These are phyloP conservation scores for Amanita pseudoporphyria DNA, from an alignment of 768 basidiomycete species.

Conservation along the genomic window DNA sequence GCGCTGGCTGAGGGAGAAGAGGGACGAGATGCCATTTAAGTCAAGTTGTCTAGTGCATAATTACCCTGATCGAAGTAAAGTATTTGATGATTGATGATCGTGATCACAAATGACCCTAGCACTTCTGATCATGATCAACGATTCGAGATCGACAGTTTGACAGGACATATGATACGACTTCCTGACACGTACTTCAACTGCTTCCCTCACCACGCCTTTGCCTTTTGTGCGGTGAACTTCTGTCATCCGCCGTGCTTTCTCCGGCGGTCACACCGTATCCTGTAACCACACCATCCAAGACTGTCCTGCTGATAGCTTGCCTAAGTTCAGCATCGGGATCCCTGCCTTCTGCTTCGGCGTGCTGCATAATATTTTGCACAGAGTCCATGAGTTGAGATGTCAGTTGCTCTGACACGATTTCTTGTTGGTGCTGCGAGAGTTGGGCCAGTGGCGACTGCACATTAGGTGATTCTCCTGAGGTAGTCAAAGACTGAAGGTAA, in stretches of 20 bases:
- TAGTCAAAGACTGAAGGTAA: constrained; percentile 9
- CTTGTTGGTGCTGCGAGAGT: constrained; percentile 60
- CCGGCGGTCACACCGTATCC: constrained; percentile 43
- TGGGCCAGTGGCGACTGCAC: constrained; percentile 9
- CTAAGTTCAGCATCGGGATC: constrained; percentile 64
- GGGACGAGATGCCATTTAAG: background rate
- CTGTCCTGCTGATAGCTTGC: constrained; percentile 50
- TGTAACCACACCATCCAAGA: constrained; percentile 54
- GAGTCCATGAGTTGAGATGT: constrained; percentile 58
- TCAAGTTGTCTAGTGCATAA: constrained; percentile 2
- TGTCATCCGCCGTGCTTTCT: constrained; percentile 15
- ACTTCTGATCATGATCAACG: constrained; percentile 21
- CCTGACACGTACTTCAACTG: constrained; percentile 10
- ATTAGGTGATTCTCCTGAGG: constrained; percentile 13
- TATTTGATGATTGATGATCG: constrained; percentile 11
- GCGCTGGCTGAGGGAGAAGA: background rate
- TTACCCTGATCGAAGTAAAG: constrained; percentile 8
- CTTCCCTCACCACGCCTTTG: constrained; percentile 19
- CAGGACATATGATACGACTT: constrained; percentile 8
- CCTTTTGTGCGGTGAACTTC: constrained; percentile 26
- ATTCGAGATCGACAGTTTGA: constrained; percentile 16
- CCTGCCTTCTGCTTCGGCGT: constrained; percentile 42
- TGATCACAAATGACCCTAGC: constrained; percentile 14
- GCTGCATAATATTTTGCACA: constrained; percentile 56
- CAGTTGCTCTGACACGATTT: constrained; percentile 58